phyloP scores from a whole-genome alignment of 2,329 filamentous ascomycete genomes.

The Neofusicoccum umdonicola region DNA sequence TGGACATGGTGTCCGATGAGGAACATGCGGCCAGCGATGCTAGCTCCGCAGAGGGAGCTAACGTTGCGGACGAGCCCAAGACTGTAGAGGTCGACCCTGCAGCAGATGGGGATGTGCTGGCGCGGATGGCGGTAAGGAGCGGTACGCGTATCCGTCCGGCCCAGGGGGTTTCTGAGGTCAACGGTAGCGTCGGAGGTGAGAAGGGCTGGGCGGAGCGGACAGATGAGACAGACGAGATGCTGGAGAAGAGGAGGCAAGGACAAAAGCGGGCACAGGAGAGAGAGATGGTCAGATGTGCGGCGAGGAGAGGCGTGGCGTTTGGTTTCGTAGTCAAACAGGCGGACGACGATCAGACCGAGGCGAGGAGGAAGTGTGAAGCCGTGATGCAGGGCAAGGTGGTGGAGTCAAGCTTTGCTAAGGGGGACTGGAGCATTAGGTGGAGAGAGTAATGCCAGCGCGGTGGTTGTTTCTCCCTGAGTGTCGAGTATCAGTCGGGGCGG shows the following conservation, averaged over 20 bases:
- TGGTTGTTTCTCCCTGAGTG: background rate
- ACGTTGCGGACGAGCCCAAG: background rate
- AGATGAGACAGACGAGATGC: slow-evolving; percentile 53
- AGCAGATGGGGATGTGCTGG: background rate
- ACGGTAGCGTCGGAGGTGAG: slow-evolving; percentile 57
- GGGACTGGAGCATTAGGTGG: slow-evolving; percentile 60
- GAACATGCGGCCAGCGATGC: slow-evolving; percentile 14
- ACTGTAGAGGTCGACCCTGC: background rate
- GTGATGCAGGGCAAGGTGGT: slow-evolving; percentile 59
- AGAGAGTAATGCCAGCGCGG: slow-evolving; percentile 39
- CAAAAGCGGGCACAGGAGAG: slow-evolving; percentile 49
- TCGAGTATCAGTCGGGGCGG: background rate
- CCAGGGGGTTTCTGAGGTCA: slow-evolving; percentile 50
- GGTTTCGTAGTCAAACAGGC: slow-evolving; percentile 41
- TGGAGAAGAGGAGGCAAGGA: slow-evolving; percentile 50
- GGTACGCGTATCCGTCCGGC: slow-evolving; percentile 35
- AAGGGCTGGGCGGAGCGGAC: slow-evolving; percentile 54
- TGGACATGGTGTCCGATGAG: slow-evolving; percentile 44
- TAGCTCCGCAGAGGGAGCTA: background rate
- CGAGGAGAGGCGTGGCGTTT: slow-evolving; percentile 59
- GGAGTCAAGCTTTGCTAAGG: slow-evolving; percentile 61
- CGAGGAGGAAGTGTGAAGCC: slow-evolving; percentile 54
- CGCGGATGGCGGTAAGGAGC: slow-evolving; percentile 23
- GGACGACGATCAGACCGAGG: slow-evolving; percentile 21
- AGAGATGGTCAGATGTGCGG: slow-evolving; percentile 62